phyloP scores from a whole-genome alignment of 2,329 filamentous ascomycete genomes.

The Fusarium sulawesiense region DNA sequence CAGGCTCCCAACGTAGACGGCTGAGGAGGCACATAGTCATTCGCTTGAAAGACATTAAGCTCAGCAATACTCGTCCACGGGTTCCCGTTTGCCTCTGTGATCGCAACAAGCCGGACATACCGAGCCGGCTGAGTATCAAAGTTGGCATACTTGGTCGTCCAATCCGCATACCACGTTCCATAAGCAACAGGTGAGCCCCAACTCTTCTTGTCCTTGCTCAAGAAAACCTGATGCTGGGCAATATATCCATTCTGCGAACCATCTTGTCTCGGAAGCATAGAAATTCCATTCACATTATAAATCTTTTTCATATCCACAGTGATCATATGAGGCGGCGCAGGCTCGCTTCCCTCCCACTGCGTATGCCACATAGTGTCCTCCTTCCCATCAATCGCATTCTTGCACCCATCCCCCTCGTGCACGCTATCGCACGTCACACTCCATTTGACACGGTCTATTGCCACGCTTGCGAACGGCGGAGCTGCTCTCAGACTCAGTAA shows the following conservation, averaged over 20 bases:
- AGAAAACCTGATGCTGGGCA: slow-evolving; percentile 5
- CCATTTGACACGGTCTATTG: slow-evolving; percentile 23
- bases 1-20: background rate
- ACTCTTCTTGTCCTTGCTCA: slow-evolving; percentile 21
- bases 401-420: slow-evolving; percentile 14
- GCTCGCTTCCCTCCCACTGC: slow-evolving; percentile 4
- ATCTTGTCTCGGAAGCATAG: slow-evolving; percentile 33
- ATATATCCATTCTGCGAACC: slow-evolving; percentile 15
- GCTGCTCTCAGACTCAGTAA: slow-evolving; percentile 26
- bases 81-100: slow-evolving; percentile 8
- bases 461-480: slow-evolving; percentile 5
- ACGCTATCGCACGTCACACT: slow-evolving; percentile 24
- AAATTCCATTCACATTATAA: slow-evolving; percentile 25
- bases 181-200: slow-evolving; percentile 27
- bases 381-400: slow-evolving; percentile 19
- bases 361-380: slow-evolving; percentile 22
- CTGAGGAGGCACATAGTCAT: background rate
- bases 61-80: slow-evolving; percentile 30
- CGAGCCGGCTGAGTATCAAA: slow-evolving; percentile 28
- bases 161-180: slow-evolving; percentile 29
- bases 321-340: slow-evolving; percentile 27
- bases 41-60: slow-evolving; percentile 24
- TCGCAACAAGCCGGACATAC: slow-evolving; percentile 9
- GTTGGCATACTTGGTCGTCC: slow-evolving; percentile 27
- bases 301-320: slow-evolving; percentile 28